These are phyloP conservation scores for Gossypium lobatum DNA, from an alignment of 441 rosid species.

Conservation along the genomic window DNA sequence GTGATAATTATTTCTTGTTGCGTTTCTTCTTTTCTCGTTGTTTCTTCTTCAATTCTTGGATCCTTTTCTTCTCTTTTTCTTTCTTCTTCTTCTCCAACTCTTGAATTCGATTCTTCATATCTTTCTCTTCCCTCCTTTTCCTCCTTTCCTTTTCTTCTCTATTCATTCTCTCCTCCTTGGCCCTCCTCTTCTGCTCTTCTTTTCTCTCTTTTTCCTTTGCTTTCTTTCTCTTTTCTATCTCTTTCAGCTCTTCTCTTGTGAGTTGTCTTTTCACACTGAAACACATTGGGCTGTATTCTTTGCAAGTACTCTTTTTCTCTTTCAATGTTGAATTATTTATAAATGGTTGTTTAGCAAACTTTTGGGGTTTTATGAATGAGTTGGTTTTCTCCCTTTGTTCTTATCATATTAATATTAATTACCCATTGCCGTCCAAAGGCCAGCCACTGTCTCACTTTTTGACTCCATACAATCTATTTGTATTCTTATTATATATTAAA, in stretches of 20 bases:
- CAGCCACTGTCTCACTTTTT: slow-evolving; percentile 1
- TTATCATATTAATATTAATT: not conserved
- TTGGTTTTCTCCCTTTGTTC: not conserved
- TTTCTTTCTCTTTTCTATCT: slow-evolving; percentile 21
- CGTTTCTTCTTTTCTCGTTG: slow-evolving; percentile 5
- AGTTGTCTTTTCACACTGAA: slow-evolving; percentile 20
- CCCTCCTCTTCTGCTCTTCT: slow-evolving; percentile 2
- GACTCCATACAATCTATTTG: not conserved
- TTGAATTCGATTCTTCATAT: slow-evolving; percentile 1
- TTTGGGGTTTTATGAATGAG: not conserved
- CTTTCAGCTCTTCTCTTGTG: slow-evolving; percentile 25
- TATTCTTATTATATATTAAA: not conserved
- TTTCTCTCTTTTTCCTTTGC: slow-evolving; percentile 16
- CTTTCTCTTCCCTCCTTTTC: not conserved
- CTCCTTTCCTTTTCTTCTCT: not conserved
- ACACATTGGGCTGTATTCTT: slow-evolving; percentile 17
- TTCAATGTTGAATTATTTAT: not conserved
- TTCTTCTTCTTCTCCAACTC: slow-evolving; percentile 5
- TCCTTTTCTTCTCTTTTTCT: slow-evolving; percentile 9
- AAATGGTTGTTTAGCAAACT: not conserved
- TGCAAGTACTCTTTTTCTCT: not conserved
- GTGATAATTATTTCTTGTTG: not conserved
- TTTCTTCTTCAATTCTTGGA: slow-evolving; percentile 10
- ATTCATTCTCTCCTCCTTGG: slow-evolving; percentile 1
- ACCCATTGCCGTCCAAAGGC: slow-evolving; percentile 11